phyloP scores from a whole-genome alignment of 805 yeast species.

The Metschnikowia kunwiensis region DNA sequence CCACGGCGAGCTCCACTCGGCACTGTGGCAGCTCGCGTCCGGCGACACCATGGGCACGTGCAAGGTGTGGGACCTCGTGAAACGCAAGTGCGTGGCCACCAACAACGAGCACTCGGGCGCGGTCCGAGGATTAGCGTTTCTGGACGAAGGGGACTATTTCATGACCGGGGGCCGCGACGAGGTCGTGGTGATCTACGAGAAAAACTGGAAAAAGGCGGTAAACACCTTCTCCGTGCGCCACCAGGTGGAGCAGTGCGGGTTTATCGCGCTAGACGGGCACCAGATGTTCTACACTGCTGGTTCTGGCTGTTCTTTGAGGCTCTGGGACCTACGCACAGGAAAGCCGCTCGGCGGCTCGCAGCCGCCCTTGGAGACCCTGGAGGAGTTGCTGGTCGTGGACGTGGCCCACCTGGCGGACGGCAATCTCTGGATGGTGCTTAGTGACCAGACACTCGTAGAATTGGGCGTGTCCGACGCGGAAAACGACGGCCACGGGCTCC shows the following conservation, averaged over 20 bases:
- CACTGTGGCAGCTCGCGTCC: slow-evolving; percentile 74
- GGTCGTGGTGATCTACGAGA: slow-evolving; percentile 58
- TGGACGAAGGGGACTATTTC: slow-evolving; percentile 49
- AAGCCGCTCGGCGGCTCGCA: slow-evolving; percentile 42
- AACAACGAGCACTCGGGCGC: slow-evolving; percentile 77
- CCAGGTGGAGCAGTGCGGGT: slow-evolving; percentile 70
- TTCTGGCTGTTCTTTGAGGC: slow-evolving; percentile 60
- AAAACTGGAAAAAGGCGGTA: slow-evolving; percentile 48
- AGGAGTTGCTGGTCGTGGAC: slow-evolving; percentile 70
- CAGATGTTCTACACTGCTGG: slow-evolving; percentile 71
- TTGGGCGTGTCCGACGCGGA: slow-evolving; percentile 28
- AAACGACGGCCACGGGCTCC: background rate
- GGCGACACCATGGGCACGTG: slow-evolving; percentile 60
- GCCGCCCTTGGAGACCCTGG: slow-evolving; percentile 55
- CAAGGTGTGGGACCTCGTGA: slow-evolving; percentile 64
- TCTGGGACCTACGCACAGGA: slow-evolving; percentile 59
- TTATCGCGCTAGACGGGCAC: slow-evolving; percentile 31
- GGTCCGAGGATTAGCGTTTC: slow-evolving; percentile 78
- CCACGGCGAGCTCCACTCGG: slow-evolving; percentile 65
- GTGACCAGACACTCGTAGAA: slow-evolving; percentile 79
- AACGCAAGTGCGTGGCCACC: slow-evolving; percentile 62
- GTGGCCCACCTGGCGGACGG: slow-evolving; percentile 40
- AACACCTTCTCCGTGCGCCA: slow-evolving; percentile 72
- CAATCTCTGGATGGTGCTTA: slow-evolving; percentile 52
- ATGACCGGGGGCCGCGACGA: slow-evolving; percentile 90